These are phyloP conservation scores for Neonothopanus nambi DNA, from an alignment of 1,284 basidiomycete species.

Conservation along the genomic window DNA sequence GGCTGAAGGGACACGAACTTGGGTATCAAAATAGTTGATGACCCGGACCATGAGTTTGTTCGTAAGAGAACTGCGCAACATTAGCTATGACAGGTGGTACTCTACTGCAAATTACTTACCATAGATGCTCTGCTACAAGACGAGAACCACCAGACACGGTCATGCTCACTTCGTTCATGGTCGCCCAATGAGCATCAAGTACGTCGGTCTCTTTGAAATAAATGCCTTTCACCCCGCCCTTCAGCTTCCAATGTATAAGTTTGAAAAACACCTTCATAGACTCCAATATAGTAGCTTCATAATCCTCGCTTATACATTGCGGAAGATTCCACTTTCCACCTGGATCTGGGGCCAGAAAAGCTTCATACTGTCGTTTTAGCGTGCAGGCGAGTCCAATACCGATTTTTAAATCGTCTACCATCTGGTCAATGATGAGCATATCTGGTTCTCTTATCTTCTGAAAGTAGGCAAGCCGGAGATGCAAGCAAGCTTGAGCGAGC, in stretches of 20 bases:
- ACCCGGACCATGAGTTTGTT: conserved; percentile 90
- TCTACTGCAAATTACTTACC: conserved; percentile 48
- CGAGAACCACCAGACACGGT: conserved; percentile 88
- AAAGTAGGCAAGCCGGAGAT: conserved; percentile 89
- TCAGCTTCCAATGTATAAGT: conserved; percentile 93
- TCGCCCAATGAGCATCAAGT: conserved; percentile 94
- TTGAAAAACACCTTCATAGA: conserved; percentile 92
- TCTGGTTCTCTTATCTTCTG: conserved; percentile 88
- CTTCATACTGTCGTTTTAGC: conserved; percentile 92
- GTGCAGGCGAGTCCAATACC: conserved; percentile 93
- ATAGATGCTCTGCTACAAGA: conserved; percentile 92
- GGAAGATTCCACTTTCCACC: conserved; percentile 89
- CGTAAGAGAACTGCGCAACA: conserved; percentile 69
- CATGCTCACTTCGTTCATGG: conserved; percentile 91
- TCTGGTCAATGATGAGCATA: conserved; percentile 92
- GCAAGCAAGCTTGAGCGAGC: conserved; percentile 89
- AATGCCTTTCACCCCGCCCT: conserved; percentile 88
- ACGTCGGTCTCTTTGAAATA: conserved; percentile 99
- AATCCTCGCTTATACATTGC: conserved; percentile 84
- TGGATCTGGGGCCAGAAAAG: conserved; percentile 84
- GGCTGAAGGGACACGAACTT: conserved; percentile 76
- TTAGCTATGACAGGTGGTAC: not conserved
- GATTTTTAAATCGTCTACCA: conserved; percentile 91
- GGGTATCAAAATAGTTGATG: conserved; percentile 91
- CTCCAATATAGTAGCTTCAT: conserved; percentile 88